Percentiles rank a stretch among this genome's conserved stretches.
phyloP scores from a whole-genome alignment of 768 basidiomycete species.

The Macrocybe gigantea region DNA sequence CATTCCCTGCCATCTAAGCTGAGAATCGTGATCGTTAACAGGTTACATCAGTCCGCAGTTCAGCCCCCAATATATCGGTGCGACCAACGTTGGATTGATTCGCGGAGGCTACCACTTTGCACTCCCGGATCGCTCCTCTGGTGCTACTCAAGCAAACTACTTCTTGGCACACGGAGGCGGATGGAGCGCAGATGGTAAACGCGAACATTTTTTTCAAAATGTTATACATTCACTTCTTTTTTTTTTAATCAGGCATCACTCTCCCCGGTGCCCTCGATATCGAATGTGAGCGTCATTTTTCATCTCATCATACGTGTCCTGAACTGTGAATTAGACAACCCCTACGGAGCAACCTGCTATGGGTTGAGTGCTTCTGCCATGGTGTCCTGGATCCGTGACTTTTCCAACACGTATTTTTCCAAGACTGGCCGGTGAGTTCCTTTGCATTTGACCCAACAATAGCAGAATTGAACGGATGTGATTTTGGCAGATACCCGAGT shows the following conservation, averaged over 20 bases:
- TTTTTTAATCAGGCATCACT: constrained; percentile 27
- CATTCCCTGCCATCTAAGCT: no score
- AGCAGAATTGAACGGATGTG: neutral
- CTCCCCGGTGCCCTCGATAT: constrained; percentile 63
- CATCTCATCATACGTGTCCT: neutral
- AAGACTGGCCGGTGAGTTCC: constrained; percentile 36
- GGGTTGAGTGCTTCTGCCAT: constrained; percentile 44
- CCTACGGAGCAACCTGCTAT: constrained; percentile 47
- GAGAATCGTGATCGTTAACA: constrained; percentile 4
- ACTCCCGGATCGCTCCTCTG: constrained; percentile 44
- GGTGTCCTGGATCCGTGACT: constrained; percentile 60
- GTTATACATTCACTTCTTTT: neutral
- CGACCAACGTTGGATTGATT: constrained; percentile 49
- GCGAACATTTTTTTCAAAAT: no score
- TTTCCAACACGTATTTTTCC: constrained; percentile 52
- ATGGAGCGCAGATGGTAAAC: constrained; percentile 31
- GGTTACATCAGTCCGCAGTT: constrained; percentile 38
- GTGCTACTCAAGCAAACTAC: constrained; percentile 52
- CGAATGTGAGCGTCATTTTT: constrained; percentile 36
- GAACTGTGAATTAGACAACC: constrained; percentile 35
- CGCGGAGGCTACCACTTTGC: constrained; percentile 41
- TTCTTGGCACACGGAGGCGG: constrained; percentile 53
- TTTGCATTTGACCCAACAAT: neutral
- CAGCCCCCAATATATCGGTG: constrained; percentile 46
- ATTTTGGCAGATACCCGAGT: constrained; percentile 33